phyloP scores from a whole-genome alignment of 2,329 filamentous ascomycete genomes.

The Rutstroemia sydowiana region DNA sequence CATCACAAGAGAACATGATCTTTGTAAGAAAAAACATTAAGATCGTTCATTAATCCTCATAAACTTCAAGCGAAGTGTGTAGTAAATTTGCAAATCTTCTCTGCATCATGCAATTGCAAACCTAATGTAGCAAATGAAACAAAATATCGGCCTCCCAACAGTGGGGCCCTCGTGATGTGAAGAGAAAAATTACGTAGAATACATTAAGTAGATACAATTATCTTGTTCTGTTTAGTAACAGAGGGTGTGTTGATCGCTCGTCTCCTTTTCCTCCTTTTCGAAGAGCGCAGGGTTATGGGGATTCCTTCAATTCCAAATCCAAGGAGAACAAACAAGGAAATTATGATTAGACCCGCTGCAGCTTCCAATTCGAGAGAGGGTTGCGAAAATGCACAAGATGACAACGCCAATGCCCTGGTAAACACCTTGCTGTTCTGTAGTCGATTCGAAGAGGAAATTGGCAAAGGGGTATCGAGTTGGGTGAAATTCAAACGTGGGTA shows the following conservation, averaged over 20 bases:
- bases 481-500: not conserved
- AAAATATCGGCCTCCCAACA: not conserved
- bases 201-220: constrained; percentile 21
- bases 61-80: not conserved
- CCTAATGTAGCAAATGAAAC: not conserved
- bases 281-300: not conserved
- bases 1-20: not conserved
- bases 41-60: constrained; percentile 8
- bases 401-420: constrained; percentile 1
- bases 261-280: not conserved
- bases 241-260: not conserved
- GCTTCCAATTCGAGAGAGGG: not conserved
- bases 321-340: not conserved
- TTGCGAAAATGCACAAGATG: not conserved
- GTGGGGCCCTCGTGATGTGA: not conserved
- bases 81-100: constrained; percentile 1
- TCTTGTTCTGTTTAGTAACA: not conserved
- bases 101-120: not conserved
- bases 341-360: not conserved
- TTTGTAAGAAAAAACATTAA: not conserved
- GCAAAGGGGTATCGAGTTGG: not conserved
- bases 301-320: not conserved
- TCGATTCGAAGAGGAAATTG: not conserved
- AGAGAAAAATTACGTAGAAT: constrained; percentile 22
- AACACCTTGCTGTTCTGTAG: constrained; percentile 3